These are phyloP conservation scores for Fusarium sp. DNA, from an alignment of 2,329 filamentous ascomycete genomes.

Conservation along the genomic window DNA sequence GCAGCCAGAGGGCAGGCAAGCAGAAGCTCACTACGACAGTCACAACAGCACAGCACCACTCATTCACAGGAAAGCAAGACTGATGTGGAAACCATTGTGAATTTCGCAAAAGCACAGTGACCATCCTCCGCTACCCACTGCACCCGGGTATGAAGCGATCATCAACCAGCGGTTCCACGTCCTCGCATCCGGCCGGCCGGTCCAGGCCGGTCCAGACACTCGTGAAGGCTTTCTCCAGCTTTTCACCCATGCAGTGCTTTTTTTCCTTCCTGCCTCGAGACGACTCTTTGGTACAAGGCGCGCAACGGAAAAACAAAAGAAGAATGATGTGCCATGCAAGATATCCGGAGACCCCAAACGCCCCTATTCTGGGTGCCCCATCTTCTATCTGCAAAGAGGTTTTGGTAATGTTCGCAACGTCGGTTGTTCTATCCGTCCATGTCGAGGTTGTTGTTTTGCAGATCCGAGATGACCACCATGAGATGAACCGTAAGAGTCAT, in stretches of 20 bases:
- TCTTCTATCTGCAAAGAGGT: constrained; percentile 79
- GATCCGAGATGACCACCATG: constrained; percentile 71
- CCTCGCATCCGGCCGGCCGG: constrained; percentile 66
- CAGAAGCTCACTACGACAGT: constrained; percentile 27
- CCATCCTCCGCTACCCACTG: constrained; percentile 64
- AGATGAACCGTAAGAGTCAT: constrained; percentile 66
- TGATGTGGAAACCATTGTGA: constrained; percentile 69
- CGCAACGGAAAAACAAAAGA: constrained; percentile 64
- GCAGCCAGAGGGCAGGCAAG: background rate
- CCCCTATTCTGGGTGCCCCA: constrained; percentile 77
- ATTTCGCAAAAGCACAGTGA: constrained; percentile 74
- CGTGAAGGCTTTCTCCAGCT: constrained; percentile 73
- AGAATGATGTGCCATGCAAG: constrained; percentile 76
- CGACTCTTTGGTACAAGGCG: constrained; percentile 64
- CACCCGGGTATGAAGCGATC: constrained; percentile 74
- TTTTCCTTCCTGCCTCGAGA: constrained; percentile 57
- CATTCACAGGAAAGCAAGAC: constrained; percentile 34
- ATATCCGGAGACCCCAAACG: constrained; percentile 87
- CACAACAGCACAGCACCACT: constrained; percentile 40
- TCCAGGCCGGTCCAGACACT: constrained; percentile 63
- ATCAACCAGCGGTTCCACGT: constrained; percentile 75
- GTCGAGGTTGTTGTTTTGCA: constrained; percentile 68
- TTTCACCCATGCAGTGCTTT: constrained; percentile 70
- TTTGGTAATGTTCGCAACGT: constrained; percentile 61
- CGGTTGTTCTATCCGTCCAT: constrained; percentile 66